Percentiles rank a stretch among this genome's conserved stretches.
phyloP scores from a whole-genome alignment of 2,329 filamentous ascomycete species.

The Sclerotinia borealis region DNA sequence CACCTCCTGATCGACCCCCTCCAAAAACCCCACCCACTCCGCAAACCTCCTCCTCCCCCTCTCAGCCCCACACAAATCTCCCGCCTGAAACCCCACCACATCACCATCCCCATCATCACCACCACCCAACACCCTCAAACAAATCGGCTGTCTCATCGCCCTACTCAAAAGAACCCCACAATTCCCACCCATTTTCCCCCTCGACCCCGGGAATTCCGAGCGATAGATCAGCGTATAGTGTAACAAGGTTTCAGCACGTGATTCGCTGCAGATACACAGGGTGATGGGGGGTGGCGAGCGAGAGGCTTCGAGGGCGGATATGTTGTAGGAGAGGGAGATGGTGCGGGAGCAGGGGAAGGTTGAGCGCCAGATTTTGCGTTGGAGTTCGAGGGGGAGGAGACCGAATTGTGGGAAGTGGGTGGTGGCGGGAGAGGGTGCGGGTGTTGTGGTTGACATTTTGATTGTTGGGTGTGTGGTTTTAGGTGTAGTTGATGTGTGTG shows the following conservation, averaged over 20 bases:
- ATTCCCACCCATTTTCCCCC: background rate
- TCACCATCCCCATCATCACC: too few species aligned
- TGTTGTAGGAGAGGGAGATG: background rate
- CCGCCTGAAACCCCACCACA: background rate
- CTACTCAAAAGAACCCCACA: background rate
- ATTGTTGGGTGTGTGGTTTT: too few species aligned
- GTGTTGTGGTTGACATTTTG: background rate
- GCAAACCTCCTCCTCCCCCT: background rate
- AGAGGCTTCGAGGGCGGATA: background rate
- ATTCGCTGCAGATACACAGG: background rate
- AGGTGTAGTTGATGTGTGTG: too few species aligned
- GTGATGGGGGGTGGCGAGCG: background rate
- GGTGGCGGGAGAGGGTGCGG: background rate
- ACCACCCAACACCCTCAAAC: too few species aligned
- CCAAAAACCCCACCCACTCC: background rate
- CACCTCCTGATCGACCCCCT: background rate
- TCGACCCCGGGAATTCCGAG: background rate
- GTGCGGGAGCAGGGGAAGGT: background rate
- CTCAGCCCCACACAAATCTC: background rate
- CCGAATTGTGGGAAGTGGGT: background rate
- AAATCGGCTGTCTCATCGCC: conserved; percentile 5
- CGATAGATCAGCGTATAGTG: conserved; percentile 4
- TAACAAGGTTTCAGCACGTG: conserved; percentile 7
- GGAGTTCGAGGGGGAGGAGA: conserved; percentile 1
- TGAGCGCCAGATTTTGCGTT: conserved; percentile 5